Evolutionary conservation across 2,329 filamentous ascomycete species (phyloP).

Genomic region (Penicillium sp.): DNA sequence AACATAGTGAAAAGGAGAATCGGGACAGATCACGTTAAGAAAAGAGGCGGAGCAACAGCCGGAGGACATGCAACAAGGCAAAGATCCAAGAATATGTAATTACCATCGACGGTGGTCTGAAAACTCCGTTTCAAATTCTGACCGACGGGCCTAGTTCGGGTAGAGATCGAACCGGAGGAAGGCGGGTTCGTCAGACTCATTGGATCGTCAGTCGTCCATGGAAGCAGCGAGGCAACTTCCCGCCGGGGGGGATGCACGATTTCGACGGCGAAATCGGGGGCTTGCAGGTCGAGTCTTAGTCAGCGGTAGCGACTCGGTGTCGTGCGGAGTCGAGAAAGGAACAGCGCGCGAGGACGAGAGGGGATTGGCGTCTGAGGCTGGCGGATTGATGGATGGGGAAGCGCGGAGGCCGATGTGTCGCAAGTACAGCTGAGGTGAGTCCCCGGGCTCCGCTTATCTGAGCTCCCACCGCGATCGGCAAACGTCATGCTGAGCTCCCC

Average conservation of each 20-base stretch:
- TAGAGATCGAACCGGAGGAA: slow-evolving; percentile 40
- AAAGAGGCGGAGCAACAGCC: slow-evolving; percentile 9
- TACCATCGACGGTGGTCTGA: slow-evolving; percentile 48
- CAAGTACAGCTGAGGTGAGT: neutral
- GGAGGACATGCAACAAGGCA: slow-evolving; percentile 12
- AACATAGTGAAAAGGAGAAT: slow-evolving; percentile 35
- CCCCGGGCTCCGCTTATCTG: neutral
- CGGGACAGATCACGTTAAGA: slow-evolving; percentile 12
- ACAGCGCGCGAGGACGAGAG: too few relatives aligned
- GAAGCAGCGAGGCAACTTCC: too few relatives aligned
- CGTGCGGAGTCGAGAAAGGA: neutral
- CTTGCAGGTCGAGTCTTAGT: neutral
- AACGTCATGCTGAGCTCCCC: neutral
- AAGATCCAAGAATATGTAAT: slow-evolving; percentile 26
- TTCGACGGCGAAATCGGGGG: too few relatives aligned
- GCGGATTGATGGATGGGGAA: slow-evolving; percentile 2
- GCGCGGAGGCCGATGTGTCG: slow-evolving; percentile 1
- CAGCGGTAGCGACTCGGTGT: neutral
- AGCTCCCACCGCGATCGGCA: neutral
- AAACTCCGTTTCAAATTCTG: slow-evolving; percentile 43
- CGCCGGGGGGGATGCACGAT: too few relatives aligned
- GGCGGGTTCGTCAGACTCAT: slow-evolving; percentile 47
- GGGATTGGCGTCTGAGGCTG: neutral
- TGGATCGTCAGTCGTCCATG: slow-evolving; percentile 15
- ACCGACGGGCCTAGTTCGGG: slow-evolving; percentile 36